Evolutionary conservation across 495 filamentous ascomycete species (phyloP).

Genomic region (Daldinia decipiens): DNA sequence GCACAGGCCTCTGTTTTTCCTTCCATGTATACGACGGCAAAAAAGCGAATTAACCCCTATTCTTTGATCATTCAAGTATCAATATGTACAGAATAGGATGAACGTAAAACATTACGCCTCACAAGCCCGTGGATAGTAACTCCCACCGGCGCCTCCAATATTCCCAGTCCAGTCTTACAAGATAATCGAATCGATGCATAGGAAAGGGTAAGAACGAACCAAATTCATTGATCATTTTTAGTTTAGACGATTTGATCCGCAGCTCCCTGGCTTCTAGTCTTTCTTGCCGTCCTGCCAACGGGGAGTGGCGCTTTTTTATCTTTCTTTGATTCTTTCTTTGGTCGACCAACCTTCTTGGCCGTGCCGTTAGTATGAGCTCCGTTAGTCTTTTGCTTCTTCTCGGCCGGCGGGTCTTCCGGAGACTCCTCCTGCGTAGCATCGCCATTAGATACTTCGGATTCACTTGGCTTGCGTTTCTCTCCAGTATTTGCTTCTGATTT

Average conservation of each 20-base stretch:
- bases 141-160: conserved; percentile 23
- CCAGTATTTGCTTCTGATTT: conserved; percentile 23
- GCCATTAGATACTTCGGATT: conserved; percentile 36
- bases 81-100: conserved; percentile 33
- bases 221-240: conserved; percentile 12
- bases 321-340: conserved; percentile 54
- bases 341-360: conserved; percentile 50
- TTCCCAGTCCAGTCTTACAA: conserved; percentile 9
- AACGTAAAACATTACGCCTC: conserved; percentile 5
- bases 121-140: neutral
- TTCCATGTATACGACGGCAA: neutral
- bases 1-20: neutral
- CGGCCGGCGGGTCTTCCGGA: conserved; percentile 31
- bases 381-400: conserved; percentile 53
- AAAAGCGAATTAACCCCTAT: neutral
- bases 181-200: conserved; percentile 13
- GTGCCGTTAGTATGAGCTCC: conserved; percentile 39
- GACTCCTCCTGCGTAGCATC: conserved; percentile 23
- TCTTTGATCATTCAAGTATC: conserved; percentile 5
- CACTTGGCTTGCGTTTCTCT: conserved; percentile 48
- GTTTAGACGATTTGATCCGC: conserved; percentile 38
- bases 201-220: conserved; percentile 21
- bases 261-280: conserved; percentile 59
- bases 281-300: conserved; percentile 53
- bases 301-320: conserved; percentile 46